A percentile compares a stretch with the other conserved stretches of the same genome.
Conservation (phyloP, 805 yeast species). For the Wickerhamiella allomyrinae region DNA sequence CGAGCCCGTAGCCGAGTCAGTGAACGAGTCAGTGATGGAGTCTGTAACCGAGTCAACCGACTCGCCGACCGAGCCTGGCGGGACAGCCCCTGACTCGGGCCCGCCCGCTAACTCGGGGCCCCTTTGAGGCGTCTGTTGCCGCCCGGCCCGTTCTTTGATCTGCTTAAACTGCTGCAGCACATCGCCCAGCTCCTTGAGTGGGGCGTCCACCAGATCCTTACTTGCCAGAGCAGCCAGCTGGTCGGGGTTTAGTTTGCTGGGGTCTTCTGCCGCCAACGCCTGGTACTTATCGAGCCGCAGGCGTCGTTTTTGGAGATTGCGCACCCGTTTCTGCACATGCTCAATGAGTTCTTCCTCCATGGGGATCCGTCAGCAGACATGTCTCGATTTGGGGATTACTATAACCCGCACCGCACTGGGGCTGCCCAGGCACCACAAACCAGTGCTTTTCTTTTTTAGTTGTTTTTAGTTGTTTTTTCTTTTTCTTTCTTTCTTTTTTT, state of each 20-base stretch:
- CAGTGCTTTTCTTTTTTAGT: no score
- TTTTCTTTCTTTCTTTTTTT: no score
- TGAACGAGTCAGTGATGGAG: no score
- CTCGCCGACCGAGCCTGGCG: not conserved
- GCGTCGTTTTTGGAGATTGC: constrained; percentile 26
- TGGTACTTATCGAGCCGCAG: constrained; percentile 25
- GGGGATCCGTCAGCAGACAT: no score
- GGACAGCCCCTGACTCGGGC: not conserved
- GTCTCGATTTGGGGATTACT: no score
- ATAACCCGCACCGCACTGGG: no score
- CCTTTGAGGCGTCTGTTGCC: not conserved
- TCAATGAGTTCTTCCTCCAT: constrained; percentile 13
- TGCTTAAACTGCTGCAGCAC: not conserved
- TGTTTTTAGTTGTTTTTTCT: no score
- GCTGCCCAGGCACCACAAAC: no score
- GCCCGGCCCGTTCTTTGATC: no score
- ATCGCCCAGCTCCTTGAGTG: constrained; percentile 19
- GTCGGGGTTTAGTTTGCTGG: constrained; percentile 22
- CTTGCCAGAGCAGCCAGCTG: constrained; percentile 23
- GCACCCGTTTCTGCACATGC: constrained; percentile 22
- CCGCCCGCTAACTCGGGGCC: not conserved
- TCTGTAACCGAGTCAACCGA: not conserved
- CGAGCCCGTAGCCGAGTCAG: no score
- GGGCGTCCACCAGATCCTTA: constrained; percentile 24
- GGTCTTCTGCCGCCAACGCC: constrained; percentile 19